Evolutionary conservation across 805 yeast genomes (phyloP), one percentile per base, ranked within the genome.

Genomic region (Candida morakotiae): DNA sequence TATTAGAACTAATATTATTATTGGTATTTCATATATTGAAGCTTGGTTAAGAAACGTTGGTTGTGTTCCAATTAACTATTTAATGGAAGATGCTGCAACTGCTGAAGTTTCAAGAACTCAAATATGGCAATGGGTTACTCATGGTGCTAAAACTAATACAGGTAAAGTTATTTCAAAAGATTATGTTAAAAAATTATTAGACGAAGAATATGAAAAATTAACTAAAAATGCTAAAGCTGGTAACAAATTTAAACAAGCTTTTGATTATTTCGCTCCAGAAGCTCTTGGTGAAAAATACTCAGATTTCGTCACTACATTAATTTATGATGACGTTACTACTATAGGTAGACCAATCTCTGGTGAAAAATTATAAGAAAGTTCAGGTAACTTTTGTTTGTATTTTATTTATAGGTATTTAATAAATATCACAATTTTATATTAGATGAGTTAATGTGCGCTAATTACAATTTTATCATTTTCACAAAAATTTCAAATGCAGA

Each of bases 11-110:
- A 84, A 84, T 62, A 70, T 83, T 49, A 76, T 77, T 53, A 83
- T 84, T 60, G 93, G 93, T 29, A 66, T 84, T 48, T 77, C 81
- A 45, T 84, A 84, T 59, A 83, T 83, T 72, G 93, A 84, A 64
- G 86, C 89, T 21, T 84, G 94, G 94, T 73, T 83, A 51, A 73
- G 88, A 58, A 87, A 87, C 42, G 65, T 79, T 37, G 94, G 94
- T 11, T 84, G 93, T 71, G 89, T 83, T 43, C 91, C 94, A 47
- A 84, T 84, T 59, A 83, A 84, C 67, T 77, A 79, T 58, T 69
- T 84, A 60, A 84, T 84, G 94, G 94, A 84, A 63, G 94, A 84
- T 60, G 94, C 94, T 20, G 93, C 93, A 23, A 84, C 94, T 35
- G 91, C 93, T 28, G 94, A 84, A 62, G 94, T 84, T 27, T 81